Evolutionary conservation across 805 yeast genomes (phyloP).

Genomic region (Jamesozyma jinghongensis): DNA sequence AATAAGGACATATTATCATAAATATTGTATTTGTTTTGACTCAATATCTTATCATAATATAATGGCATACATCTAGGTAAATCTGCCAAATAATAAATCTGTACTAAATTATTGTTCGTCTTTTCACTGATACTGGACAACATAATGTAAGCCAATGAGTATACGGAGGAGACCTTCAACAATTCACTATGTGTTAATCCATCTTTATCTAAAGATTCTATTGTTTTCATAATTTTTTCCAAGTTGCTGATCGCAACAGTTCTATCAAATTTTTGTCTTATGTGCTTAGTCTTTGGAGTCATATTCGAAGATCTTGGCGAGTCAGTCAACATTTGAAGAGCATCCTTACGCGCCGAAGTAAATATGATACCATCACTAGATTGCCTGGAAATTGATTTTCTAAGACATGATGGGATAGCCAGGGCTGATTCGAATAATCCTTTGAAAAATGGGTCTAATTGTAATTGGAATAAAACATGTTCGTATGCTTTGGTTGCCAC

Average conservation of each 20-base stretch:
- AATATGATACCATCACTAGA: too few relatives aligned
- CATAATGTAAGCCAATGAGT: conserved; percentile 15
- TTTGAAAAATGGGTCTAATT: conserved; percentile 41
- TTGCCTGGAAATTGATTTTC: background rate
- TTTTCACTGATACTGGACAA: conserved; percentile 13
- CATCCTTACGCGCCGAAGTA: background rate
- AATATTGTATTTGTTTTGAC: conserved; percentile 9
- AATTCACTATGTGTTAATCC: conserved; percentile 14
- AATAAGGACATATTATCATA: conserved; percentile 10
- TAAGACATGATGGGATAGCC: conserved; percentile 31
- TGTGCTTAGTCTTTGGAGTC: conserved; percentile 23
- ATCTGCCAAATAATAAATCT: conserved; percentile 14
- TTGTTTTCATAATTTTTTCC: conserved; percentile 7
- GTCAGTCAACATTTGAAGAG: background rate
- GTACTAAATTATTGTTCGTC: conserved; percentile 3
- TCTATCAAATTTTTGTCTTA: conserved; percentile 21
- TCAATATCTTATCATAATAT: conserved; percentile 16
- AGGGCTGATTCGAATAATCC: conserved; percentile 43
- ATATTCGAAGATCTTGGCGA: conserved; percentile 28
- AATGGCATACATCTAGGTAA: conserved; percentile 17
- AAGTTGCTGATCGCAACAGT: conserved; percentile 17
- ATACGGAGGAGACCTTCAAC: conserved; percentile 13
- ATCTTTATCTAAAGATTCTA: conserved; percentile 12
- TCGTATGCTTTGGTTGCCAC: conserved; percentile 25
- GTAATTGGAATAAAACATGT: conserved; percentile 28